A percentile compares a stretch with the other conserved stretches of the same genome.
phyloP scores from a whole-genome alignment of 176 grass and related monocot species.

The Carex kokanica region DNA sequence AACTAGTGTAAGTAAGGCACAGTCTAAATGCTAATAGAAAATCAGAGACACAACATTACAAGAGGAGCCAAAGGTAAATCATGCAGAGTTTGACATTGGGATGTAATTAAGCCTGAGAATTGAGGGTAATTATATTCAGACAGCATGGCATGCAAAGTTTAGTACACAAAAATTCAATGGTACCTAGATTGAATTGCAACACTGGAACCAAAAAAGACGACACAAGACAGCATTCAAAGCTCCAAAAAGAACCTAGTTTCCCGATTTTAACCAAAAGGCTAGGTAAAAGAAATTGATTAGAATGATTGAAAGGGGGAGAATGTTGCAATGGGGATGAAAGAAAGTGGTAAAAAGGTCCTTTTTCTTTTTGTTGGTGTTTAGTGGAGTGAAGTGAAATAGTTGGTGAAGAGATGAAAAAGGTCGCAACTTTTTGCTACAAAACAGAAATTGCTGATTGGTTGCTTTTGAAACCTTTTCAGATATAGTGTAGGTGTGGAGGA shows the following conservation, averaged over 20 bases:
- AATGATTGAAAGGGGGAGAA: not conserved
- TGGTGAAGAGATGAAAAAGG: constrained; percentile 18
- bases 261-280: constrained; percentile 3
- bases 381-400: constrained; percentile 3
- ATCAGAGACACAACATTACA: not conserved
- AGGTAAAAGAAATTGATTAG: not conserved
- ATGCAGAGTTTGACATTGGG: not conserved
- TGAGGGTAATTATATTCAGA: not conserved
- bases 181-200: constrained; percentile 16
- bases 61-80: not conserved
- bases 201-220: not conserved
- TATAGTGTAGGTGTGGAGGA: not conserved
- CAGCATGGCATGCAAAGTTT: not conserved
- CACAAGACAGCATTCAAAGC: not conserved
- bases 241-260: constrained; percentile 3
- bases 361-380: constrained; percentile 4
- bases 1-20: not conserved
- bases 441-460: not conserved
- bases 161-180: not conserved
- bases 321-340: constrained; percentile 17
- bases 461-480: not conserved
- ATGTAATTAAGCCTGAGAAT: not conserved
- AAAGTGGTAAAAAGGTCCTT: not conserved
- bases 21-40: not conserved
- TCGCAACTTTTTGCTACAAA: not conserved